A percentile compares a stretch with the other conserved stretches of the same genome.
phyloP scores from a whole-genome alignment of 2,329 filamentous ascomycete species.

The Cryphonectria parasitica region DNA sequence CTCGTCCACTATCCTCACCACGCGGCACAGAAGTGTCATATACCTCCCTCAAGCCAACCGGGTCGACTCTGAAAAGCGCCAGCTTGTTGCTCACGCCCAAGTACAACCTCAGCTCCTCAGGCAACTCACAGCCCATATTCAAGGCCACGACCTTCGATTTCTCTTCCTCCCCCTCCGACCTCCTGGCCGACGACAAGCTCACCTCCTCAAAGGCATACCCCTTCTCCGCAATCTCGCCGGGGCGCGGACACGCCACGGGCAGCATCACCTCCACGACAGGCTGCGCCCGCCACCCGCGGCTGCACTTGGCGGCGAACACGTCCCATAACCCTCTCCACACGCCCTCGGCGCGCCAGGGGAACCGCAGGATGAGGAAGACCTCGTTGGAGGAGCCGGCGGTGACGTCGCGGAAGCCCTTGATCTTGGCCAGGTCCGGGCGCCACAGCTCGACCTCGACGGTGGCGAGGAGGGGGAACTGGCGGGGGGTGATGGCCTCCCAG shows the following conservation, averaged over 20 bases:
- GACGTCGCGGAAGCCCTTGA: slow-evolving; percentile 50
- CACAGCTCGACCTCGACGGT: slow-evolving; percentile 70
- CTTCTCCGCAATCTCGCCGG: slow-evolving; percentile 58
- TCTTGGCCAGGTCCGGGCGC: slow-evolving; percentile 66
- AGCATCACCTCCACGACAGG: slow-evolving; percentile 69
- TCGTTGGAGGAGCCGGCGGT: slow-evolving; percentile 50
- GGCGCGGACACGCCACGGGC: slow-evolving; percentile 64
- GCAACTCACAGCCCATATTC: slow-evolving; percentile 62
- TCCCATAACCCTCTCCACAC: slow-evolving; percentile 49
- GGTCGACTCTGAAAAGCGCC: slow-evolving; percentile 70
- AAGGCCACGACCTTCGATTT: slow-evolving; percentile 48
- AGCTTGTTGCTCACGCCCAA: slow-evolving; percentile 69
- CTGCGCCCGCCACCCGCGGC: slow-evolving; percentile 50
- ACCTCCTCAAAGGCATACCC: slow-evolving; percentile 66
- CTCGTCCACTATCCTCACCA: slow-evolving; percentile 57
- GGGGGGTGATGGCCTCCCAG: slow-evolving; percentile 75
- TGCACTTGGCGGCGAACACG: slow-evolving; percentile 54
- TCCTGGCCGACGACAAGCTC: background rate
- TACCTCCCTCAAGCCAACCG: slow-evolving; percentile 59
- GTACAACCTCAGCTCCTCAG: slow-evolving; percentile 65
- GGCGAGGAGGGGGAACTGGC: slow-evolving; percentile 71
- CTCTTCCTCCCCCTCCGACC: slow-evolving; percentile 33
- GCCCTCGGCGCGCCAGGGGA: slow-evolving; percentile 61
- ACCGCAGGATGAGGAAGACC: slow-evolving; percentile 68
- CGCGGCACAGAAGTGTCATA: slow-evolving; percentile 62